phyloP scores from a whole-genome alignment of 2,329 filamentous ascomycete genomes.

The Curvularia hawaiiensis region DNA sequence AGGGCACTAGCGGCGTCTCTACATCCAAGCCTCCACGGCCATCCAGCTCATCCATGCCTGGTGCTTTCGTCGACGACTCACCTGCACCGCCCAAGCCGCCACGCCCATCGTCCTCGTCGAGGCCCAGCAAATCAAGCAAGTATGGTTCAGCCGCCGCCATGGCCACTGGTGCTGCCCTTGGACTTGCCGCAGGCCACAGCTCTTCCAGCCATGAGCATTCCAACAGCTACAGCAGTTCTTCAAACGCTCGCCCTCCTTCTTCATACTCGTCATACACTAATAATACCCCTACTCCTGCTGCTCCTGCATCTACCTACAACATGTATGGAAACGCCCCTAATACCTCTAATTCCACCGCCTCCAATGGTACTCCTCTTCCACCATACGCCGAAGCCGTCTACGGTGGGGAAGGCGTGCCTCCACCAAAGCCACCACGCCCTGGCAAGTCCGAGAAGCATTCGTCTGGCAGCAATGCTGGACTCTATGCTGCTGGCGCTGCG shows the following conservation, averaged over 20 bases:
- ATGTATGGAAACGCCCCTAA: conserved; percentile 40
- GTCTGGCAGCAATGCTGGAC: conserved; percentile 49
- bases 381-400: conserved; percentile 32
- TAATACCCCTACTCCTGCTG: conserved; percentile 21
- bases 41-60: conserved; percentile 40
- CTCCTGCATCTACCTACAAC: conserved; percentile 15
- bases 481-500: conserved; percentile 54
- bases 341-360: conserved; percentile 34
- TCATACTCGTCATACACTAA: conserved; percentile 34
- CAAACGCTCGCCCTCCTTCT: conserved; percentile 33
- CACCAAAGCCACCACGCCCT: conserved; percentile 43
- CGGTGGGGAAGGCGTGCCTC: conserved; percentile 28
- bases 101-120: conserved; percentile 30
- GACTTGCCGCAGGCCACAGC: conserved; percentile 46
- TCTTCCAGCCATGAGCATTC: conserved; percentile 37
- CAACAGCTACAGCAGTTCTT: conserved; percentile 28
- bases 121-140: conserved; percentile 39
- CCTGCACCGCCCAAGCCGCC: conserved; percentile 41
- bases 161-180: conserved; percentile 51
- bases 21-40: conserved; percentile 45
- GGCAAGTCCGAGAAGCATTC: conserved; percentile 51
- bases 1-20: conserved; percentile 26
- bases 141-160: conserved; percentile 43
- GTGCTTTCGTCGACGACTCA: conserved; percentile 42
- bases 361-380: conserved; percentile 40